phyloP scores from a whole-genome alignment of 805 yeast species.

The Monosporozyma servazzii region DNA sequence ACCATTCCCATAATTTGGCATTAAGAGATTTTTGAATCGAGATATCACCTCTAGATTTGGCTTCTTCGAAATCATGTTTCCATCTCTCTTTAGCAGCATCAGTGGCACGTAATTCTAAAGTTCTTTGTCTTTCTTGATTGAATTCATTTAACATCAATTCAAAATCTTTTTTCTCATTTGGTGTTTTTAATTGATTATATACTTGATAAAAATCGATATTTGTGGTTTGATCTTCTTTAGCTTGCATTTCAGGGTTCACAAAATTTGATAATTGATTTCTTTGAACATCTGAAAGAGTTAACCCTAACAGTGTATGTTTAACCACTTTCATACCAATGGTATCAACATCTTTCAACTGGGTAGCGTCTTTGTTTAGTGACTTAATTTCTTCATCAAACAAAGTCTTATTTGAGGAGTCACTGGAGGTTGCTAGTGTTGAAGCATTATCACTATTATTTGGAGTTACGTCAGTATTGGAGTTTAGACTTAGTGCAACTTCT shows the following conservation, averaged over 20 bases:
- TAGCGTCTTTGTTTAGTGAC: slow-evolving; percentile 46
- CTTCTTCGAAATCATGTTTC: slow-evolving; percentile 71
- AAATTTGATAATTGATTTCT: slow-evolving; percentile 27
- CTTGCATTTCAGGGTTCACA: slow-evolving; percentile 27
- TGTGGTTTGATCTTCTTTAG: background rate
- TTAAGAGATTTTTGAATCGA: slow-evolving; percentile 54
- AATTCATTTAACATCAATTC: slow-evolving; percentile 58
- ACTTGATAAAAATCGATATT: slow-evolving; percentile 24
- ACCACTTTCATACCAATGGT: slow-evolving; percentile 72
- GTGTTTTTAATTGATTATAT: slow-evolving; percentile 17
- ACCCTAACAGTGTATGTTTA: slow-evolving; percentile 59
- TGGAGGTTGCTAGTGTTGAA: background rate
- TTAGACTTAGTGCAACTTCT: background rate
- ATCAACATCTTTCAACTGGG: slow-evolving; percentile 53
- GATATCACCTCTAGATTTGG: slow-evolving; percentile 48
- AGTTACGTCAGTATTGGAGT: background rate
- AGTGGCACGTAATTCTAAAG: slow-evolving; percentile 63
- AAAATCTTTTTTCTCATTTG: slow-evolving; percentile 50
- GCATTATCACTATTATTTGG: background rate
- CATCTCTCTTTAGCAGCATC: slow-evolving; percentile 85
- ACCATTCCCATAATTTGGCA: slow-evolving; percentile 79
- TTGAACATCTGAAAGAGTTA: slow-evolving; percentile 29
- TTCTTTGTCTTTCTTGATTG: slow-evolving; percentile 68
- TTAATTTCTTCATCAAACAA: slow-evolving; percentile 16
- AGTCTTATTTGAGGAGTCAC: background rate